Evolutionary conservation across 495 filamentous ascomycete genomes (phyloP).

Genomic region (Penicillium lagena): DNA sequence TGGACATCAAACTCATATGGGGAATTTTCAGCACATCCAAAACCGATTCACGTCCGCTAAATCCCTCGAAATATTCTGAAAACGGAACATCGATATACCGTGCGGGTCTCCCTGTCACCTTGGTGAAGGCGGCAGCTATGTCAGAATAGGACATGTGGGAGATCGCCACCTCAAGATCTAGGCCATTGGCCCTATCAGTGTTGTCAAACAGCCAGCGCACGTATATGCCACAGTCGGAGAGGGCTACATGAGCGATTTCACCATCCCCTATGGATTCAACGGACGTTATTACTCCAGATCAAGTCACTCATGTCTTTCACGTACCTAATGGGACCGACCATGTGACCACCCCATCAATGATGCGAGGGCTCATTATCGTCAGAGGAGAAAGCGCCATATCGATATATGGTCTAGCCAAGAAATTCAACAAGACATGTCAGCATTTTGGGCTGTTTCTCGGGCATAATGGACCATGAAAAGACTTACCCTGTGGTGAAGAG

Average conservation of each 20-base stretch:
- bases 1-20: too few relatives aligned
- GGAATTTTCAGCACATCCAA: too few relatives aligned
- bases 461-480: too few relatives aligned
- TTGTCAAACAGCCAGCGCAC: slow-evolving; percentile 53
- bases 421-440: too few relatives aligned
- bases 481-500: slow-evolving; percentile 7
- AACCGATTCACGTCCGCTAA: too few relatives aligned
- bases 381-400: slow-evolving; percentile 6
- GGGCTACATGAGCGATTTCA: slow-evolving; percentile 32
- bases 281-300: too few relatives aligned
- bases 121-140: slow-evolving; percentile 41
- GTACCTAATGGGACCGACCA: too few relatives aligned
- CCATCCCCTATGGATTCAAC: slow-evolving; percentile 18
- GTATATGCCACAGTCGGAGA: slow-evolving; percentile 49
- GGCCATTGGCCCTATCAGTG: slow-evolving; percentile 35
- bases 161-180: slow-evolving; percentile 46
- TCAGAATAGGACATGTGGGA: slow-evolving; percentile 40
- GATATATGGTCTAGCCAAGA: slow-evolving; percentile 15
- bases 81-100: too few relatives aligned
- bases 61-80: too few relatives aligned
- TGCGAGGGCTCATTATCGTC: background rate
- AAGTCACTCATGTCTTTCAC: too few relatives aligned
- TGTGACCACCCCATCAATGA: slow-evolving; percentile 1
- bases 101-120: slow-evolving; percentile 37
- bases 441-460: too few relatives aligned